These are phyloP conservation scores for Rhizoctonia solani DNA, from an alignment of 1,284 basidiomycete genomes.

Conservation along the genomic window DNA sequence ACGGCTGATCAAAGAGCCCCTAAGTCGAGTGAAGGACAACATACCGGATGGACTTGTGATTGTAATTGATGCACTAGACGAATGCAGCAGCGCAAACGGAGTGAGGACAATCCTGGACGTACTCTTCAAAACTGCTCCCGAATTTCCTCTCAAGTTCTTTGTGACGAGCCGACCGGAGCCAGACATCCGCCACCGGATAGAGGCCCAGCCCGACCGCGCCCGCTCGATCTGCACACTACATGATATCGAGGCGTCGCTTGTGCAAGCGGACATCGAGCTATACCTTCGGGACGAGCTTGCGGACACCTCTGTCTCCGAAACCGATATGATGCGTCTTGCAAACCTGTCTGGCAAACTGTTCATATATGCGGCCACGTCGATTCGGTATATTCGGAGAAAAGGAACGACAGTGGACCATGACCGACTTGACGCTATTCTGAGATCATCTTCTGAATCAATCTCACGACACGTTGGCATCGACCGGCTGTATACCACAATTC, in stretches of 20 bases:
- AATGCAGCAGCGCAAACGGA: neutral
- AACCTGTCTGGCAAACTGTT: conserved; percentile 19
- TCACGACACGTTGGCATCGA: neutral
- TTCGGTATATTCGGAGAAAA: too few relatives aligned
- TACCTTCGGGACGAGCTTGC: conserved; percentile 16
- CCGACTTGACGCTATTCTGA: neutral
- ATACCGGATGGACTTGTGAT: neutral
- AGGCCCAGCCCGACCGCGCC: neutral
- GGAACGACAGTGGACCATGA: neutral
- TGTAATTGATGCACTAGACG: conserved; percentile 26
- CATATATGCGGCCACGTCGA: conserved; percentile 23
- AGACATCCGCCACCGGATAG: neutral
- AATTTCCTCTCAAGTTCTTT: too few relatives aligned
- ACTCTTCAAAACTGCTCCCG: conserved; percentile 1
- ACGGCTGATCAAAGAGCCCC: too few relatives aligned
- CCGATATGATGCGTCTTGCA: neutral
- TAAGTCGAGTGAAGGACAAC: neutral
- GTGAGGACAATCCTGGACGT: neutral
- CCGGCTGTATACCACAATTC: neutral
- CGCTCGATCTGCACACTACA: too few relatives aligned
- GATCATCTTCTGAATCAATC: neutral
- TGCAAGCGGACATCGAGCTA: conserved; percentile 20
- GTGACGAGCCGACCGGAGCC: conserved; percentile 23
- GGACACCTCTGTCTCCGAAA: neutral
- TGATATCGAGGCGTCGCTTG: conserved; percentile 25